These are phyloP conservation scores for Lachancea lanzarotensis DNA, from an alignment of 805 yeast species.

Conservation along the genomic window DNA sequence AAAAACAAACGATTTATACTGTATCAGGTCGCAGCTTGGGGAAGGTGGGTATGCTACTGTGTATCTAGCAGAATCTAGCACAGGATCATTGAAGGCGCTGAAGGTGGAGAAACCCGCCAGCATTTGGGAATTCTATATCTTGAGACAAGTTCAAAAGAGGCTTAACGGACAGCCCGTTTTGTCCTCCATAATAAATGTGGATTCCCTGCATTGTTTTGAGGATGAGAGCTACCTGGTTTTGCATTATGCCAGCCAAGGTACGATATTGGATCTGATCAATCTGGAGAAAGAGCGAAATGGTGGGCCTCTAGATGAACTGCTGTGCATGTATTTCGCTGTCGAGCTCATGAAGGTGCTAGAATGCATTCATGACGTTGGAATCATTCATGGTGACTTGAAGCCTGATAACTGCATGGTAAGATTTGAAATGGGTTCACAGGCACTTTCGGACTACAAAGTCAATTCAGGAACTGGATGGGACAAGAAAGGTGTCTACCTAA, in stretches of 20 bases:
- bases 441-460: slow-evolving; percentile 28
- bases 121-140: slow-evolving; percentile 76
- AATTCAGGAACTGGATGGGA: slow-evolving; percentile 42
- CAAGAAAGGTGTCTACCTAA: slow-evolving; percentile 50
- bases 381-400: slow-evolving; percentile 80
- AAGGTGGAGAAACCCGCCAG: slow-evolving; percentile 66
- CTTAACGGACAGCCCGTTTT: slow-evolving; percentile 24
- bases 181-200: slow-evolving; percentile 43
- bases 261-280: slow-evolving; percentile 63
- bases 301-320: slow-evolving; percentile 47
- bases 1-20: slow-evolving; percentile 30
- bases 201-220: slow-evolving; percentile 45
- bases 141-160: slow-evolving; percentile 48
- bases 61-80: slow-evolving; percentile 56
- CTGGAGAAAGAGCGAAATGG: slow-evolving; percentile 31
- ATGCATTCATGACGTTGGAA: slow-evolving; percentile 54
- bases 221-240: slow-evolving; percentile 67
- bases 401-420: slow-evolving; percentile 82
- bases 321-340: slow-evolving; percentile 56
- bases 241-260: slow-evolving; percentile 64
- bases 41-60: slow-evolving; percentile 79
- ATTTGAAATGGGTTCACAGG: slow-evolving; percentile 29
- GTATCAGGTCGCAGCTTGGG: slow-evolving; percentile 50
- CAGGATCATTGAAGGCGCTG: slow-evolving; percentile 54
- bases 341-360: slow-evolving; percentile 58